Base-by-base conservation (phyloP, 2,329 filamentous ascomycete species). In the Blastomyces parvus region DNA sequence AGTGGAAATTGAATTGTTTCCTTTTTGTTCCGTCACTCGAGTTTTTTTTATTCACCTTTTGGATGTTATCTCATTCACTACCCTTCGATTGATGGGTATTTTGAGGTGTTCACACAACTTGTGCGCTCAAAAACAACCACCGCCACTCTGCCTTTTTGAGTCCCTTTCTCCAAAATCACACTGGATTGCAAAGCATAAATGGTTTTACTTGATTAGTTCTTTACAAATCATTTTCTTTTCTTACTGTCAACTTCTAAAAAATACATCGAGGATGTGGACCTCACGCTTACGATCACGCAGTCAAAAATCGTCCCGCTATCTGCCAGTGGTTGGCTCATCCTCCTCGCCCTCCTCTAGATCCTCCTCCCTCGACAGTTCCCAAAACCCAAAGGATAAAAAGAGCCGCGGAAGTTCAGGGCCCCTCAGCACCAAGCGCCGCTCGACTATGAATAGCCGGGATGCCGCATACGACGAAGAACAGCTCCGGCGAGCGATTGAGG, bases 391-490 rank as follows among this genome's bases (percentile, higher is more conserved):
- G 65, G 76, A 80, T 63, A 70, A 77, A 61, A 78, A 76, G 67
- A 75, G 79, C 30, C 76, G 82, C 64, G 77, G 77, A 59, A 84
- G 79, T 68, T 82, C 81, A 52, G 79, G 82, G 55, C 76, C 77
- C 53, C 82, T 85, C 62, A 83, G 84, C 61, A 86, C 88, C 46
- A 97, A 97, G 74, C 86, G 94, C 64, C 85, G 94, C 36, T 96
- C 91, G 25, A 99, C 94, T 7, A 97, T 97, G 91, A 96, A 97
- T 73, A 99, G 94, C 74, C 86, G 93, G 66, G 89, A 91, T 74
- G 92, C 93, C 52, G 93, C 91, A 27, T 97, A 97, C 70, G 92
- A 97, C 67, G 94, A 99, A 69, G 91, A 95, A 74, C 87, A 92
- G 70, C 76, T 99, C 48, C 86, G 91, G 62, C 86, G 89, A 68